These are phyloP conservation scores for Fusarium austroafricanum DNA, from an alignment of 2,329 filamentous ascomycete species.

Conservation along the genomic window DNA sequence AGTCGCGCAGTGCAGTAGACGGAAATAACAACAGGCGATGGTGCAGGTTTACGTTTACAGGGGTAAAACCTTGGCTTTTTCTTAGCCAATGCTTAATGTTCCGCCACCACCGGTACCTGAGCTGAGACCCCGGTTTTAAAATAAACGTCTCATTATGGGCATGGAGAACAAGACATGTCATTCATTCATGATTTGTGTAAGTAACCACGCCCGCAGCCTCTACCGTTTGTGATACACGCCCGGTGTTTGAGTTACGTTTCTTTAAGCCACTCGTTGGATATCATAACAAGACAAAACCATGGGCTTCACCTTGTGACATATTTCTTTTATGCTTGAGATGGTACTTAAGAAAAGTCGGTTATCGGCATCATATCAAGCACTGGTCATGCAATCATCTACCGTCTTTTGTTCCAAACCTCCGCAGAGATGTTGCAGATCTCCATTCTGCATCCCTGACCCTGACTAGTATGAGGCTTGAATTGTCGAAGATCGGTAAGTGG, in stretches of 20 bases:
- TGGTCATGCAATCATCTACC: not conserved
- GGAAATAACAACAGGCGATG: conserved; percentile 1
- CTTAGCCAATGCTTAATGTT: conserved; percentile 30
- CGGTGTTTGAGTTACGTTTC: not conserved
- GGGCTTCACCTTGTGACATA: not conserved
- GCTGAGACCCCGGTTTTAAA: conserved; percentile 11
- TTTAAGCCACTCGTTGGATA: not conserved
- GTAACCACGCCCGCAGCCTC: not conserved
- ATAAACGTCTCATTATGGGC: conserved; percentile 12
- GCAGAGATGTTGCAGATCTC: conserved; percentile 16
- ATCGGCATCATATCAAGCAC: conserved; percentile 11
- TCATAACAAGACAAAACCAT: not conserved
- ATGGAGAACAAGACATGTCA: not conserved
- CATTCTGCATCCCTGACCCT: conserved; percentile 8
- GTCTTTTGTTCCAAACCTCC: not conserved
- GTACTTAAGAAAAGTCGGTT: conserved; percentile 4
- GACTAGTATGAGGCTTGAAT: not conserved
- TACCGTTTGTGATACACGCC: not conserved
- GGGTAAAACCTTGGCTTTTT: conserved; percentile 19
- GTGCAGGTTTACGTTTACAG: not conserved
- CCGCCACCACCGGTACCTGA: conserved; percentile 6
- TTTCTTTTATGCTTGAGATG: not conserved
- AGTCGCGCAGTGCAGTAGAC: not conserved
- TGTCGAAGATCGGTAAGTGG: conserved; percentile 17
- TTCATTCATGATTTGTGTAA: not conserved